A percentile compares a stretch with the other conserved stretches of the same genome.
These are phyloP conservation scores for Halocafeteria seosinensis DNA, from an alignment of 108 stramenopile genomes.

Conservation along the genomic window DNA sequence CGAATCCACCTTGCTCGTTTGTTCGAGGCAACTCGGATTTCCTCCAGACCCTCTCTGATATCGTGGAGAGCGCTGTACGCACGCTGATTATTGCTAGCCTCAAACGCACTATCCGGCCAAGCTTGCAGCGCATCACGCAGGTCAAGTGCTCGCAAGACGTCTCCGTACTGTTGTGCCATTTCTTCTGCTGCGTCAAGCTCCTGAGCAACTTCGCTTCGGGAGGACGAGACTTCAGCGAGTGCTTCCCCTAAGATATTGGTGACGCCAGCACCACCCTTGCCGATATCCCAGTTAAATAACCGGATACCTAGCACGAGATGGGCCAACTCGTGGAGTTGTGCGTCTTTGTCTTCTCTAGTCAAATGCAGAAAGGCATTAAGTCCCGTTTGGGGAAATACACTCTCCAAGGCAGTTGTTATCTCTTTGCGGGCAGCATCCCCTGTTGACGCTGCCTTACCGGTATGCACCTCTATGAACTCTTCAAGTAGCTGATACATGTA, in stretches of 20 bases:
- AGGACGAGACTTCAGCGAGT: background rate
- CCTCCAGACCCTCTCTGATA: too few relatives aligned
- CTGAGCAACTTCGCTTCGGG: slow-evolving; percentile 9
- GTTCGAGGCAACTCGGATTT: background rate
- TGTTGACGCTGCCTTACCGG: background rate
- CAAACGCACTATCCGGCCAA: background rate
- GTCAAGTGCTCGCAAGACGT: background rate
- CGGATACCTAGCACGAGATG: slow-evolving; percentile 42
- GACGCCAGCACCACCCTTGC: slow-evolving; percentile 36
- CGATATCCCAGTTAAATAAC: slow-evolving; percentile 36
- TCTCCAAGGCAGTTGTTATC: slow-evolving; percentile 42
- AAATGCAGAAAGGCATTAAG: slow-evolving; percentile 38
- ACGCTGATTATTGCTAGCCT: background rate
- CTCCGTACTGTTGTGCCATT: slow-evolving; percentile 18
- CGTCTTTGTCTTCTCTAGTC: slow-evolving; percentile 24
- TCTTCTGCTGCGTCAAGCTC: slow-evolving; percentile 1
- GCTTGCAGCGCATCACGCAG: too few relatives aligned
- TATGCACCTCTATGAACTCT: background rate
- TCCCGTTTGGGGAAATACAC: slow-evolving; percentile 41
- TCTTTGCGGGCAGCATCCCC: slow-evolving; percentile 3
- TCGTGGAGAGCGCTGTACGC: too few relatives aligned
- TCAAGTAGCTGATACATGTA: background rate
- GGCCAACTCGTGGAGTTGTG: slow-evolving; percentile 35
- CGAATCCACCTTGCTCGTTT: slow-evolving; percentile 34
- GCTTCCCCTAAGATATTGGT: slow-evolving; percentile 1